phyloP scores from a whole-genome alignment of 306 rosid genomes.

The Prunus armeniaca region DNA sequence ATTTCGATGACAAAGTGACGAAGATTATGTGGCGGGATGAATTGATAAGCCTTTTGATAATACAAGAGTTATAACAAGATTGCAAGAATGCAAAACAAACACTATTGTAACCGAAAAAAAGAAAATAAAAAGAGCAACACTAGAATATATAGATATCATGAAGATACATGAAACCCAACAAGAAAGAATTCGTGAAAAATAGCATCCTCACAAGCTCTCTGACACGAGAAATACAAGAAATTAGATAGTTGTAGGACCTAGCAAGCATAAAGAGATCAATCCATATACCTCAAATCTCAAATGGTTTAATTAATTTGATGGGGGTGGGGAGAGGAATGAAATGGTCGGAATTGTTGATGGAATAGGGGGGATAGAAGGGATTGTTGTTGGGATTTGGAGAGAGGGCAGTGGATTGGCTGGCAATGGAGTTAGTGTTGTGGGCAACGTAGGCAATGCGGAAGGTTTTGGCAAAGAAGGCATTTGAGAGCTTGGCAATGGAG shows the following conservation, averaged over 20 bases:
- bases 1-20: too few relatives aligned
- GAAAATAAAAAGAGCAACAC: background rate
- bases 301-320: constrained; percentile 12
- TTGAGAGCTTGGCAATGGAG: constrained; percentile 12
- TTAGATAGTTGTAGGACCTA: background rate
- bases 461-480: constrained; percentile 3
- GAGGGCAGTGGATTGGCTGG: background rate
- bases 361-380: constrained; percentile 2
- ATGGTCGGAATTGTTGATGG: constrained; percentile 17
- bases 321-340: constrained; percentile 20
- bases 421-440: background rate
- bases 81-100: too few relatives aligned
- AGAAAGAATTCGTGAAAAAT: background rate
- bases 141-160: background rate
- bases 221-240: background rate
- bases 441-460: background rate
- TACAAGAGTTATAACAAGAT: too few relatives aligned
- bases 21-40: too few relatives aligned
- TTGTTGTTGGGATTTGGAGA: constrained; percentile 10
- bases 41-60: too few relatives aligned
- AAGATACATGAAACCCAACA: background rate
- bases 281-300: background rate
- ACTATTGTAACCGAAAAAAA: too few relatives aligned
- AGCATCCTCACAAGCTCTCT: background rate
- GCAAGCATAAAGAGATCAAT: background rate